phyloP scores from a whole-genome alignment of 306 rosid genomes.

The Rosa lucieae region DNA sequence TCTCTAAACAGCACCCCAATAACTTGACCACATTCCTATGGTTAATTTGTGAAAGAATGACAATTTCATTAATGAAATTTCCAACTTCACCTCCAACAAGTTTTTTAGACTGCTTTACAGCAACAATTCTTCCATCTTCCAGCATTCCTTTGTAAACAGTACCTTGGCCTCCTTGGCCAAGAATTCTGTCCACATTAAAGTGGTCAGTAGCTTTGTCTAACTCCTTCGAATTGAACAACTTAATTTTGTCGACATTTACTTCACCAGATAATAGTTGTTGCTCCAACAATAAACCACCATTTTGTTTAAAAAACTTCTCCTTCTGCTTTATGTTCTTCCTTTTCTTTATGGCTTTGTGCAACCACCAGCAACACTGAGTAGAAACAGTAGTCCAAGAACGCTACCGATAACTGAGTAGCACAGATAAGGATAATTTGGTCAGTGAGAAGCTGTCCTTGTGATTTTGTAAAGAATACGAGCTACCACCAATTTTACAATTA shows the following conservation, averaged over 20 bases:
- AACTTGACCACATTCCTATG: slow-evolving; percentile 17
- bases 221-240: not conserved
- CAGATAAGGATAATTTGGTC: not conserved
- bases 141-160: slow-evolving; percentile 9
- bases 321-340: not conserved
- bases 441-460: not conserved
- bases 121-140: slow-evolving; percentile 11
- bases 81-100: not conserved
- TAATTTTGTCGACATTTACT: not conserved
- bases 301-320: not conserved
- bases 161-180: slow-evolving; percentile 20
- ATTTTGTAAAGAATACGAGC: not conserved
- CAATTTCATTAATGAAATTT: slow-evolving; percentile 12
- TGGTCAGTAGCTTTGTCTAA: slow-evolving; percentile 7
- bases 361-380: not conserved
- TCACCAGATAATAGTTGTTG: slow-evolving; percentile 10
- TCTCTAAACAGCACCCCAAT: slow-evolving; percentile 14
- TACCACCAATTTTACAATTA: too few species aligned
- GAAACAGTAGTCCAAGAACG: not conserved
- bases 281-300: slow-evolving; percentile 3
- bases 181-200: slow-evolving; percentile 12
- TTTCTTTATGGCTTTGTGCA: not conserved
- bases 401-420: not conserved
- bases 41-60: slow-evolving; percentile 9
- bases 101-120: slow-evolving; percentile 9